Evolutionary conservation across 352 stramenopile species (phyloP), one percentile per base, ranked within the genome.

Genomic region (Sclerospora graminicola): DNA sequence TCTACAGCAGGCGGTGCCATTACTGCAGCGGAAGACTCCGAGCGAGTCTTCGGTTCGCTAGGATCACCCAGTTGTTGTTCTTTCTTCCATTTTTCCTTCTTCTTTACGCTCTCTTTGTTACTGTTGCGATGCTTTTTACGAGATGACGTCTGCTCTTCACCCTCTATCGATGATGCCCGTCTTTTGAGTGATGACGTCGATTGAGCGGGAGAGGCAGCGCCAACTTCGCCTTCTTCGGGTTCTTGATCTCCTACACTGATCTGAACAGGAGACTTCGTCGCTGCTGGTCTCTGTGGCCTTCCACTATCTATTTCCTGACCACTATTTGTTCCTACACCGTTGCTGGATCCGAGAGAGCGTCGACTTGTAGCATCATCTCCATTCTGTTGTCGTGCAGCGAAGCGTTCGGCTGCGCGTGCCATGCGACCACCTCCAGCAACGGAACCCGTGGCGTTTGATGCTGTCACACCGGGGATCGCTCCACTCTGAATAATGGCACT

Each of bases 401-500:
- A 63, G 21, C 75, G 60, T 54, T 89, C 74, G 0, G 70, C 75
- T 14, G 77, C 74, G 15, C 77, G 74, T 14, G 77, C 66, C 64
- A 88, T 72, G 24, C 75, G 60, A 8, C 72, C 75, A 15, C 60
- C 58, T 45, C 61, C 78, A n/a, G 57, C 50, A n/a, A 43, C 37
- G 26, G 48, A 39, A 29, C 41, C 44, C n/a, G 53, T 11, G 11
- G 47, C 23, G 31, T 34, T 49, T 21, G 54, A 63, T 38, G 58
- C 49, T 26, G 54, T 58, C 34, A 68, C 58, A 2, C 58, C 58
- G 23, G 58, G 7, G 20, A 68, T 65, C 21, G 49, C 42, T 14
- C 59, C 59, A 42, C 57, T 78, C 26, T 84, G 78, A n/a, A 85
- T 77, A 35, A 89, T 87, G n/a, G 72, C 69, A 41, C 66, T 87